Evolutionary conservation across 352 stramenopile species (phyloP).

Genomic region (Phytophthora megakarya): DNA sequence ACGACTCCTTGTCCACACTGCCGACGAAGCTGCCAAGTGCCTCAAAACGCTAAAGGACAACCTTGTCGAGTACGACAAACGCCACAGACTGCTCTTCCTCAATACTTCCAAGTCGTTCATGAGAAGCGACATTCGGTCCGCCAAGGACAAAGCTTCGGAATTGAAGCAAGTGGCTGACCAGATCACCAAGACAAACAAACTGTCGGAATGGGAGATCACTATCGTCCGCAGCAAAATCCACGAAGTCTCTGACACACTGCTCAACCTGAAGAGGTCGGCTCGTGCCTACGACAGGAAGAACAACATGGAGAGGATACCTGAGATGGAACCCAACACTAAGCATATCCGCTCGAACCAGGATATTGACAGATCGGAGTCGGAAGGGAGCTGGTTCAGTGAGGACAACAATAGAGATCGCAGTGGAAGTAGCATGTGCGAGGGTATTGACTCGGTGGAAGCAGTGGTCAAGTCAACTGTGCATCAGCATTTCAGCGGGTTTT

Average conservation of each 20-base stretch:
- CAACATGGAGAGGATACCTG: background rate
- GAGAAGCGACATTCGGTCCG: constrained; percentile 23
- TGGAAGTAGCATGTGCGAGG: background rate
- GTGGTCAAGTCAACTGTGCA: constrained; percentile 22
- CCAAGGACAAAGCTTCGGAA: constrained; percentile 27
- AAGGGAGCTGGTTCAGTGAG: constrained; percentile 19
- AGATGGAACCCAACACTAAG: background rate
- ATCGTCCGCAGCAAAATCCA: constrained; percentile 21
- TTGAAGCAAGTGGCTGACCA: constrained; percentile 20
- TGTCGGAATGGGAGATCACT: constrained; percentile 25
- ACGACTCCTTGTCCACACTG: constrained; percentile 24
- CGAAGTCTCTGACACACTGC: constrained; percentile 10
- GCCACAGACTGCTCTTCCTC: constrained; percentile 25
- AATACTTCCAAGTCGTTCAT: constrained; percentile 32
- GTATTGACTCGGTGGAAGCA: constrained; percentile 20
- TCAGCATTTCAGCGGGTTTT: constrained; percentile 28
- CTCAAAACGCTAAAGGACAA: constrained; percentile 26
- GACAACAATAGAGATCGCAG: constrained; percentile 7
- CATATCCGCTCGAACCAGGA: background rate
- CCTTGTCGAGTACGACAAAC: constrained; percentile 29
- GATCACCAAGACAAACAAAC: constrained; percentile 20
- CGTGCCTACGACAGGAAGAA: constrained; percentile 28
- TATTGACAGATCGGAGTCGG: constrained; percentile 8
- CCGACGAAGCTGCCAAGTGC: constrained; percentile 11
- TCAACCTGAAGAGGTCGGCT: constrained; percentile 21